Base-by-base conservation (phyloP, 768 basidiomycete genomes). In the Brasilioporus rufonigricans region DNA sequence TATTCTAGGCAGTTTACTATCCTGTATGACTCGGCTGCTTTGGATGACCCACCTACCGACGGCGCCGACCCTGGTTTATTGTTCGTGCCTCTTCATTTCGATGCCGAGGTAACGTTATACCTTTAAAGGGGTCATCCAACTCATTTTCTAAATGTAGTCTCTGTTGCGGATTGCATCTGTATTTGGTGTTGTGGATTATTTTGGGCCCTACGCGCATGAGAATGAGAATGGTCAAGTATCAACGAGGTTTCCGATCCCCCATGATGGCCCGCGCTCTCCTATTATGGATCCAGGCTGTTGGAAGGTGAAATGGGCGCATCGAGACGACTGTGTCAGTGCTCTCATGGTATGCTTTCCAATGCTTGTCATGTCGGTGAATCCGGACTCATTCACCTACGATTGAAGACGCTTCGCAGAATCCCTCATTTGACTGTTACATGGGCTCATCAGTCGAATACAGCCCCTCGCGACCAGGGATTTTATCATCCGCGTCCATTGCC, bases 251-350 rank as follows among this genome's bases (percentile, higher is more conserved):
- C 81, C 83, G 10, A 60, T 60, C 39, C 84, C 85, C 4, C 89
- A 91, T 60, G 71, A 84, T 61, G 76, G 73, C 4, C 77, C 79
- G 26, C 83, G 85, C 39, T 76, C 76, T 32, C 40, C 76, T 6
- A 61, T 63, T 12, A 91, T 89, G 88, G 80, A 84, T 49, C 57
- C 61, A 1, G 70, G 76, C 5, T 84, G 85, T 55, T 91, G 87
- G 83, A 87, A 87, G 62, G 77, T 91, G 38, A 93, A 91, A 65
- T 93, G 87, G 87, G 75, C 79, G 26, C 82, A 88, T 66, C 78
- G 90, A 40, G 85, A 89, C 56, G 85, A 92, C 60, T 87, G 85
- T 55, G 79, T 90, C 39, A 81, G 74, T 56, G 90, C 90, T 23
- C 74, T 89, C 44, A 81, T 82, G 80, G 90, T 89, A 66, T 52